Evolutionary conservation across 2,329 filamentous ascomycete genomes (phyloP), one percentile per base, ranked within the genome.

Genomic region (Chaetomium olivaceum): DNA sequence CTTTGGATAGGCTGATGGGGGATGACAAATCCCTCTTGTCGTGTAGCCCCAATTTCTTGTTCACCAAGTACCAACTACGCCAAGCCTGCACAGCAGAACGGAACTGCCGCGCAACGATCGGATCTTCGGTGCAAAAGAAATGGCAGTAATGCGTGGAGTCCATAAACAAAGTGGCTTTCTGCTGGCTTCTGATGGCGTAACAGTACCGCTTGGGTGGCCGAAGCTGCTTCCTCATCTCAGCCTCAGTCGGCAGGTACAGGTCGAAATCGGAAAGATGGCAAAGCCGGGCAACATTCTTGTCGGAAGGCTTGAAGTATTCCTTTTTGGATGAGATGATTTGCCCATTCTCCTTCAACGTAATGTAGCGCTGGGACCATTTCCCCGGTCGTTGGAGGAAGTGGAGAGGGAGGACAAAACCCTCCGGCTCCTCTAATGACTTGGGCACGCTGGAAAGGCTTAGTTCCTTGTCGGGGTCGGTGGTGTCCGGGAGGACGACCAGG

Each of bases 251-350:
- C 1, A 83, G 86, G 78, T 97, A 97, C 58, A 97, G 90, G 74
- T 98, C 94, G 76, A 94, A 97, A 77, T 97, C 93, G 2, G 91
- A 92, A 57, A 98, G 77, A 77, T 96, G 92, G 76, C 92, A 97
- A 39, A 97, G 81, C 67, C 86, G 89, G 14, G 83, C 78, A 36
- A 84, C 80, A 61, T 93, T 90, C 75, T 92, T 91, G 57, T 89
- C 86, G 1, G 80, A 79, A 4, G 81, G 75, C 64, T 82, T 84
- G 14, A 87, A 82, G n/a, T 84, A 80, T 0, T 80, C 74, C 71
- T 91, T 93, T 78, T 95, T 97, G 50, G 91, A 85, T 29, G 88
- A 82, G 55, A 83, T 78, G 31, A 89, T 80, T 75, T 97, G 93
- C 0, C 93, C 93, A 63, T 90, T 90, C 9, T 82, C 69, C 4